phyloP scores from a whole-genome alignment of 352 stramenopile species.

The Pythium catenulatum region DNA sequence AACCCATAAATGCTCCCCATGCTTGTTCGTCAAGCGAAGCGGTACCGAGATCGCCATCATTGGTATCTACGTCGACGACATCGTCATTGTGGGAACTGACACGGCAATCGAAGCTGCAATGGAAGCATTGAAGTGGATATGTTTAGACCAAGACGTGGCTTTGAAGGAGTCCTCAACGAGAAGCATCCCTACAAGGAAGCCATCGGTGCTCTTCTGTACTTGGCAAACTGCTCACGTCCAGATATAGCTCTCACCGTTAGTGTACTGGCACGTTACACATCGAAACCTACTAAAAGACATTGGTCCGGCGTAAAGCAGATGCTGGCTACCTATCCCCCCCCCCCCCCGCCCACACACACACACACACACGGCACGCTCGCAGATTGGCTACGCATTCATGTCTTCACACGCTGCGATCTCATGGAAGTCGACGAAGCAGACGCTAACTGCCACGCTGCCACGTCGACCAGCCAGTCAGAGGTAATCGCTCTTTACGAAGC shows the following conservation, averaged over 20 bases:
- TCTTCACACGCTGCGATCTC: slow-evolving; percentile 36
- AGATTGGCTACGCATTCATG: slow-evolving; percentile 50
- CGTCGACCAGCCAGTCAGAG: slow-evolving; percentile 44
- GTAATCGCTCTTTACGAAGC: slow-evolving; percentile 51
- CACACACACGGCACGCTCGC: slow-evolving; percentile 42
- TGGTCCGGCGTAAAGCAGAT: slow-evolving; percentile 42
- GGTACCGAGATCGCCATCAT: slow-evolving; percentile 50
- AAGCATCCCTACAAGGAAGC: slow-evolving; percentile 50
- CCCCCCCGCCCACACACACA: no score
- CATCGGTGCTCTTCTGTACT: slow-evolving; percentile 30
- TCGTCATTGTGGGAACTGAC: slow-evolving; percentile 51
- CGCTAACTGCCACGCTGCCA: slow-evolving; percentile 29
- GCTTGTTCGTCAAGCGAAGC: slow-evolving; percentile 44
- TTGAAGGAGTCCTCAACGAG: slow-evolving; percentile 32
- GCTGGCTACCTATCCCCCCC: slow-evolving; percentile 42
- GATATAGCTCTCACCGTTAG: slow-evolving; percentile 47
- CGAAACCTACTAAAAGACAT: slow-evolving; percentile 48
- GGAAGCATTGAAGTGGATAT: slow-evolving; percentile 39
- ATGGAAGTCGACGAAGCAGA: slow-evolving; percentile 44
- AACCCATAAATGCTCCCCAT: slow-evolving; percentile 33
- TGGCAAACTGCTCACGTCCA: slow-evolving; percentile 42
- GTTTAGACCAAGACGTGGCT: slow-evolving; percentile 33
- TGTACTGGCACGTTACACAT: slow-evolving; percentile 41
- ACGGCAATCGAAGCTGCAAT: slow-evolving; percentile 34
- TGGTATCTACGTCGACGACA: slow-evolving; percentile 50